Conservation (phyloP, 2,329 filamentous ascomycete genomes). For the Penicillium brevicompactum region DNA sequence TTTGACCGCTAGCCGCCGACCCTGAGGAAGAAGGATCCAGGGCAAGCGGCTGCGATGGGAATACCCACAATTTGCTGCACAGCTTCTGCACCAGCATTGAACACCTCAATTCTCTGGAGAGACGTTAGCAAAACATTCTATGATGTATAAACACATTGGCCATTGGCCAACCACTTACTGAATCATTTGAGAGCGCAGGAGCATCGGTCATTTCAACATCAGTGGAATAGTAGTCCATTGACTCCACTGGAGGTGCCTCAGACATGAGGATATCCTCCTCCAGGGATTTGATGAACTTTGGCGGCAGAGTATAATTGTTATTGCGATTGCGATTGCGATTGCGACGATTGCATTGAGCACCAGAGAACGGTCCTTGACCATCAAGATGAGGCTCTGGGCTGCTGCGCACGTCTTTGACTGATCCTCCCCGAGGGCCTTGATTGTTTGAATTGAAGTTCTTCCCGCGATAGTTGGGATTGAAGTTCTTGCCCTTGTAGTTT, state of each 20-base stretch:
- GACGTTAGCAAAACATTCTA: neutral
- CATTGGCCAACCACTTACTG: neutral
- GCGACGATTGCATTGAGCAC: neutral
- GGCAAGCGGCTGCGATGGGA: neutral
- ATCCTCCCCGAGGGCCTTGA: neutral
- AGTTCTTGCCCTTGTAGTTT: slow-evolving; percentile 3
- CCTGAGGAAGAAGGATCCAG: neutral
- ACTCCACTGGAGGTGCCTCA: slow-evolving; percentile 1
- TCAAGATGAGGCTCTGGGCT: neutral
- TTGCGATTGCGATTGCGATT: neutral
- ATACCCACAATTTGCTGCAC: slow-evolving; percentile 2
- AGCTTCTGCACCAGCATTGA: neutral
- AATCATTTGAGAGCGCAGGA: slow-evolving; percentile 4
- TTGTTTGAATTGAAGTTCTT: neutral
- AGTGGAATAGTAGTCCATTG: neutral
- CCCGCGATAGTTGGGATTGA: slow-evolving; percentile 1
- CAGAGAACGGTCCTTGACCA: neutral
- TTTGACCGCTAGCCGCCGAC: neutral
- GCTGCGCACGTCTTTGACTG: neutral
- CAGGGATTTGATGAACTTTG: neutral
- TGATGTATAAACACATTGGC: neutral
- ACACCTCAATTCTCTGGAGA: neutral
- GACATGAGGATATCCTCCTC: neutral
- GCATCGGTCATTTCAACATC: slow-evolving; percentile 21
- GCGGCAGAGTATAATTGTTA: neutral